Evolutionary conservation across 805 yeast genomes (phyloP), one percentile per base, ranked within the genome.

Genomic region (Metschnikowia kunwiensis): DNA sequence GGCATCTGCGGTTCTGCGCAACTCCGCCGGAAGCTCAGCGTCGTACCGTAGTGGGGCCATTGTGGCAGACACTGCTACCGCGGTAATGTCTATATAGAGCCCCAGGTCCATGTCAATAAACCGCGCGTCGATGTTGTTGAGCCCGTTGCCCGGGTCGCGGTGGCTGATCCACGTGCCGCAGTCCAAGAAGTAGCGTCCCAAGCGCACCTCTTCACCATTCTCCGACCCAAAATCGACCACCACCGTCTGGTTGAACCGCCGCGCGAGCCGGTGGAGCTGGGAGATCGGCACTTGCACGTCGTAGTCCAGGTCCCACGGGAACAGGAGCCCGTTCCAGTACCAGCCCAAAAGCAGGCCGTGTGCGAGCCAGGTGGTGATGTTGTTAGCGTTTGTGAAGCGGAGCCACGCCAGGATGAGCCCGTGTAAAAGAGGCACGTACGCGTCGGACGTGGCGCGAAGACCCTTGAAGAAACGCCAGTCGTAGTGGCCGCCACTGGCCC

Each of bases 31-130:
- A 21, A 42, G 30, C 6, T 22, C 20, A 8, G 16, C 20, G 12
- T 36, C 25, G 27, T 40, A 42, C 14, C 46, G 17, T n/a, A 5
- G 11, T 3, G 42, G 38, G 7, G 43, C 34, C 10, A 17, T 12
- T 15, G 20, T 21, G 6, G 31, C 9, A 11, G 44, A 39, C 4
- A 65, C 38, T 2, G 82, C 70, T 35, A 81, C 58, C 0, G 79
- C 89, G 0, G 93, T 83, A 15, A 83, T 76, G 55, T 83, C 93
- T 36, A 83, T 78, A 50, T 77, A 83, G 34, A 80, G 57, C 0
- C 91, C 93, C 7, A 80, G 72, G 45, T 79, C 83, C n/a, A 78
- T 62, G 55, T 82, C 89, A 37, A 83, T 77, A 51, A 83, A 80
- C 34, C 93, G 63, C 0, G 85, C 89, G 58, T 76, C 80, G 32